A percentile compares a stretch with the other conserved stretches of the same genome.
Conservation (phyloP, 371 early-diverging fungal species). For the Chytridiales sp. region DNA sequence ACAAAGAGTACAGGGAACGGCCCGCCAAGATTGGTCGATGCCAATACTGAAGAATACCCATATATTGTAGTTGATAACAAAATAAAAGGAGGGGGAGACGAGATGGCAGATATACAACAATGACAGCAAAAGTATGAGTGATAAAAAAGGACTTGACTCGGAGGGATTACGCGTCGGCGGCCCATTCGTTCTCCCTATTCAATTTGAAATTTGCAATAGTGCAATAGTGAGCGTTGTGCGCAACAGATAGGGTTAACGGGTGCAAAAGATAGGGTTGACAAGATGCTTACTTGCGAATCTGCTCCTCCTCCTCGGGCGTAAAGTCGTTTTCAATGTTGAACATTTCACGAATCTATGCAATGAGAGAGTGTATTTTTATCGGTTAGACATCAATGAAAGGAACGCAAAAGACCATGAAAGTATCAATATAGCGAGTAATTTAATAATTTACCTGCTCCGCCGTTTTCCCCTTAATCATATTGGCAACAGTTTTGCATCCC, state of each 20-base stretch:
- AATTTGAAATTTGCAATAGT: too few relatives aligned
- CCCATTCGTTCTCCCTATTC: constrained; percentile 80
- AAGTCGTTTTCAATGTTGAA: constrained; percentile 94
- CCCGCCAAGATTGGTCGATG: too few relatives aligned
- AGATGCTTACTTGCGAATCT: constrained; percentile 34
- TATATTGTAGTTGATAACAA: too few relatives aligned
- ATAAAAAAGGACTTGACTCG: too few relatives aligned
- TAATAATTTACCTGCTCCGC: constrained; percentile 20
- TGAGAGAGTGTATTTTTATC: neutral
- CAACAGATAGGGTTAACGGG: neutral
- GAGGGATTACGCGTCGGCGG: constrained; percentile 80
- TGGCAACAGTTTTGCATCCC: constrained; percentile 60
- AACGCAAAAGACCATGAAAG: neutral
- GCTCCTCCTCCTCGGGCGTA: constrained; percentile 89
- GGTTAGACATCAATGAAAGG: neutral
- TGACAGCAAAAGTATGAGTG: too few relatives aligned
- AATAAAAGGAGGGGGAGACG: too few relatives aligned
- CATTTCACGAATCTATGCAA: constrained; percentile 83
- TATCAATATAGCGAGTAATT: neutral
- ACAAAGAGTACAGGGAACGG: too few relatives aligned
- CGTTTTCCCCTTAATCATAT: constrained; percentile 54
- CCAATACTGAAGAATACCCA: too few relatives aligned
- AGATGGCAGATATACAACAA: too few relatives aligned
- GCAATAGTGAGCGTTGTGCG: too few relatives aligned
- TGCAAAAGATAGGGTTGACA: neutral